A percentile compares a stretch with the other conserved stretches of the same genome.
Evolutionary conservation across 2,329 filamentous ascomycete species (phyloP).

Genomic region (Mycosphaerella arachidis): DNA sequence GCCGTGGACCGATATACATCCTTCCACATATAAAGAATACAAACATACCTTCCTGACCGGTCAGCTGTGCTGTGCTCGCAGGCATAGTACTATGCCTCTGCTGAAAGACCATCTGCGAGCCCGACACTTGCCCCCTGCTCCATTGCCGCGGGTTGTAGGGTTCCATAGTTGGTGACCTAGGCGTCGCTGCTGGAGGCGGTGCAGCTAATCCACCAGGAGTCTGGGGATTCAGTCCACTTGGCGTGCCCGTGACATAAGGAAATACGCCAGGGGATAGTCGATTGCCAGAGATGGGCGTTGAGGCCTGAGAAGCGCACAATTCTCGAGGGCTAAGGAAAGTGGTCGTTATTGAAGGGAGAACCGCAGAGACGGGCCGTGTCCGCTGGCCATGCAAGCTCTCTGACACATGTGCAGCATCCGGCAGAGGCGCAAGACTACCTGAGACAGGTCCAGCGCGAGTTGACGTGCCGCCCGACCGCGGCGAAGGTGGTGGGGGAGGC

Average conservation of each 20-base stretch:
- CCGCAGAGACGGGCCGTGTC: conserved; percentile 8
- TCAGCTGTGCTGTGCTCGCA: conserved; percentile 37
- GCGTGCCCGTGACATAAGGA: conserved; percentile 25
- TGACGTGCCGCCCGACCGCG: conserved; percentile 17
- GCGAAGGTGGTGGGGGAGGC: conserved; percentile 27
- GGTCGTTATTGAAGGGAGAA: conserved; percentile 26
- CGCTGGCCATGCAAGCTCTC: background rate
- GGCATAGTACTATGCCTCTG: conserved; percentile 27
- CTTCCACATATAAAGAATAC: conserved; percentile 3
- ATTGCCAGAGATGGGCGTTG: conserved; percentile 32
- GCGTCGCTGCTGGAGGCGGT: conserved; percentile 24
- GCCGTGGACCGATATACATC: background rate
- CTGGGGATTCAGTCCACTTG: conserved; percentile 22
- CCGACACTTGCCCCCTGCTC: conserved; percentile 37
- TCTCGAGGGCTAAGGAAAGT: conserved; percentile 27
- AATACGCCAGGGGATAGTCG: conserved; percentile 25
- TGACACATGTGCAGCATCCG: conserved; percentile 28
- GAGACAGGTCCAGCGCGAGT: conserved; percentile 12
- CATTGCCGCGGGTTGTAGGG: conserved; percentile 51
- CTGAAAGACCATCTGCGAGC: conserved; percentile 34
- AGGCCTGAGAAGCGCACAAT: conserved; percentile 34
- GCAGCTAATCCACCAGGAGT: conserved; percentile 13
- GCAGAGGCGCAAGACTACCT: conserved; percentile 21
- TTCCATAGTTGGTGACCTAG: conserved; percentile 27
- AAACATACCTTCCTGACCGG: conserved; percentile 47